Conservation (phyloP, 257 asterid species). For the Haberlea rhodopensis region DNA sequence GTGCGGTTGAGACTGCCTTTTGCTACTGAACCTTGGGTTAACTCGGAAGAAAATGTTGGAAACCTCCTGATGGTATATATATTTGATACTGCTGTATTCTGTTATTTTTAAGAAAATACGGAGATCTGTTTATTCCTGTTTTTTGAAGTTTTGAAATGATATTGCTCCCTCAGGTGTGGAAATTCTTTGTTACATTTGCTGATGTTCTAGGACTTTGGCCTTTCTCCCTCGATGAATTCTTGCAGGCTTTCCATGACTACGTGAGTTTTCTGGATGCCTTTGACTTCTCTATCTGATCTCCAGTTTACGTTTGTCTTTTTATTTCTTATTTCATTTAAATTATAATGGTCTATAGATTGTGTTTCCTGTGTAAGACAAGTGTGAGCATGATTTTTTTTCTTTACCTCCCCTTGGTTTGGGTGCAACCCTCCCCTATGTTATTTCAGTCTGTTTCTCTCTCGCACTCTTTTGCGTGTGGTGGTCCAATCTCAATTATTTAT, state of each 20-base stretch:
- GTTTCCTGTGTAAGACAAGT: neutral
- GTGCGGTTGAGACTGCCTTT: slow-evolving; percentile 80
- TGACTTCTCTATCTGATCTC: slow-evolving; percentile 21
- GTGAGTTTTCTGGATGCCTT: slow-evolving; percentile 50
- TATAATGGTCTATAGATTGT: neutral
- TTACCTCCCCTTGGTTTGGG: slow-evolving; percentile 1
- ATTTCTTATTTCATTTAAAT: neutral
- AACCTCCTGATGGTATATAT: slow-evolving; percentile 81
- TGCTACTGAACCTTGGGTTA: slow-evolving; percentile 80
- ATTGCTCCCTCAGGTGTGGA: slow-evolving; percentile 75
- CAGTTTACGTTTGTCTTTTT: neutral
- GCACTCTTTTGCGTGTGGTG: neutral
- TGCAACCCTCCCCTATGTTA: neutral
- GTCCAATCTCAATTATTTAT: slow-evolving; percentile 20
- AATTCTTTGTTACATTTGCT: slow-evolving; percentile 88
- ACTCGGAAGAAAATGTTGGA: slow-evolving; percentile 90
- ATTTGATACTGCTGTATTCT: slow-evolving; percentile 4
- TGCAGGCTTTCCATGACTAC: slow-evolving; percentile 90
- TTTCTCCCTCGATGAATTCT: slow-evolving; percentile 87
- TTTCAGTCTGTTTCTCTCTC: neutral
- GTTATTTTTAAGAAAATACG: slow-evolving; percentile 1
- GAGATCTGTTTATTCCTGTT: neutral
- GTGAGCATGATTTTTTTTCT: neutral
- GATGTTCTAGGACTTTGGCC: slow-evolving; percentile 99
- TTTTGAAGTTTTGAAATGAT: slow-evolving; percentile 20